Evolutionary conservation across 2,329 filamentous ascomycete genomes (phyloP).

Genomic region (Pleurostoma richardsiae): DNA sequence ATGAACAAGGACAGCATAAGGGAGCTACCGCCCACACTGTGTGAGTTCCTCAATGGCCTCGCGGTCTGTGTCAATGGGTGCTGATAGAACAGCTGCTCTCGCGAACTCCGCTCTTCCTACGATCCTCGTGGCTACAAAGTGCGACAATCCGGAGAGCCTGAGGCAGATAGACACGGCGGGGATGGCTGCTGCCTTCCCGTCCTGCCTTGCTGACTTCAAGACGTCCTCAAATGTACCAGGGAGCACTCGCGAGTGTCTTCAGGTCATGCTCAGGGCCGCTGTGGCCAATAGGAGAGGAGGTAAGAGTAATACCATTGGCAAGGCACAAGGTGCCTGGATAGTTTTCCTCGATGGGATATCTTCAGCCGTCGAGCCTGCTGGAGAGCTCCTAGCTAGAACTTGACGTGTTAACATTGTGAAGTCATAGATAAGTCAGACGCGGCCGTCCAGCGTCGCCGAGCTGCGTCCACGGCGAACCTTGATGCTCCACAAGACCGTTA

Average conservation of each 20-base stretch:
- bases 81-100: conserved; percentile 56
- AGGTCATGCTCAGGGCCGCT: conserved; percentile 67
- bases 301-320: too few species aligned
- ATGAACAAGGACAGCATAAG: conserved; percentile 70
- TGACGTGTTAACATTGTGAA: too few species aligned
- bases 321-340: too few species aligned
- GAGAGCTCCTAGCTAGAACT: too few species aligned
- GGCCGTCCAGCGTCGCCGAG: conserved; percentile 27
- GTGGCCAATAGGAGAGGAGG: conserved; percentile 63
- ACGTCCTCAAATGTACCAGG: conserved; percentile 67
- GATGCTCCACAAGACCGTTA: conserved; percentile 47
- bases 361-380: too few species aligned
- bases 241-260: conserved; percentile 70
- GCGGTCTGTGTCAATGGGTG: background rate
- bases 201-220: conserved; percentile 68
- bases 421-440: conserved; percentile 6
- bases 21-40: conserved; percentile 69
- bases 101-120: conserved; percentile 69
- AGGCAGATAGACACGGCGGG: conserved; percentile 67
- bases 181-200: conserved; percentile 59
- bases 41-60: conserved; percentile 48
- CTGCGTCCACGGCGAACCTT: conserved; percentile 57
- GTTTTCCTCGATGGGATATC: too few species aligned
- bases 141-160: conserved; percentile 67
- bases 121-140: conserved; percentile 84